Base-by-base conservation (phyloP, 768 basidiomycete species). In the Amanita exitialis region DNA sequence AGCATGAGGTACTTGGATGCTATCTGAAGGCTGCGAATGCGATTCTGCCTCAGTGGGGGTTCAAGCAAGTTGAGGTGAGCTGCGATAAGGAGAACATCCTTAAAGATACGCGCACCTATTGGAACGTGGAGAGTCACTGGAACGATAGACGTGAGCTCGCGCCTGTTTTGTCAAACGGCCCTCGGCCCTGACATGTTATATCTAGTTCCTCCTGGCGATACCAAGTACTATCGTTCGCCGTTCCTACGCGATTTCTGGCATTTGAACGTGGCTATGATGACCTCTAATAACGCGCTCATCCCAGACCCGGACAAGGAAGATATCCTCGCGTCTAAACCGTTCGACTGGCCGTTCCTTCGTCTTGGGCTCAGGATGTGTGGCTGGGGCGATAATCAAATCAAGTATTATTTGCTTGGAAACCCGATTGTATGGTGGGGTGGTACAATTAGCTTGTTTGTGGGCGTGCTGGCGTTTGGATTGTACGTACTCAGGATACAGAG, bases 181-280 rank as follows among this genome's bases (percentile, higher is more conserved):
- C 18, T 52, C n/a, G 42, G 34, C 38, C 3, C 20, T 25, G 21
- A 37, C 43, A 38, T 15, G 12, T 20, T 18, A n/a, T 50, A n/a
- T 50, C 2, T 60, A 96, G 90, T 99, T 8, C 91, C 93, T 9
- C 59, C 79, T 3, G 95, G 89, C 2, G 75, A 95, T 36, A 76
- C 77, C 53, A 93, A 89, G 61, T 78, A 83, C 52, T 96, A 95
- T 70, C 75, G 70, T 35, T 95, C 95, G 1, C 86, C 95, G 0
- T 99, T 99, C 77, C 69, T 95, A 42, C 83, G 88, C 47, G 95
- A 99, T 69, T 99, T 99, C 68, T 94, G 91, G 84, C 95, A 99
- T 64, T 79, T 99, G 51, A 99, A 99, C 61, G 91, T 99, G 21
- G 96, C 94, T 6, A 99, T 99, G 96, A 93, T 94, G 90, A 96